Base-by-base conservation (phyloP, 1,284 basidiomycete species). In the Rhodotorula sp. region DNA sequence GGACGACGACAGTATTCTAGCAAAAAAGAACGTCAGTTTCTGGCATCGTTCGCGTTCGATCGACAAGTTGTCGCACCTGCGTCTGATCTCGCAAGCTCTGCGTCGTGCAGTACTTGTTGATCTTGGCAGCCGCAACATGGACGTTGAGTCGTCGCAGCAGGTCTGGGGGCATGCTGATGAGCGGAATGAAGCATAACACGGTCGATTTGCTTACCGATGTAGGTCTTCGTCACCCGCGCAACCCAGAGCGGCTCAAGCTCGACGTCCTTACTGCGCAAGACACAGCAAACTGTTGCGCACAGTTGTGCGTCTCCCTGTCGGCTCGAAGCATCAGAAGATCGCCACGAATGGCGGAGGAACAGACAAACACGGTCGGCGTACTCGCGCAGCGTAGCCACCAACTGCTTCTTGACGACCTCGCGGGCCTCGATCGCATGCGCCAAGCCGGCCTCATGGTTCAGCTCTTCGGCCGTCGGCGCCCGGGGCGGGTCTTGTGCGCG, bases 251-350 rank as follows among this genome's bases (percentile, higher is more conserved):
- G 49, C 19, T 64, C 64, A 16, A 74, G 48, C 0, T 50, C 63
- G 19, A 74, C 7, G 12, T 55, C 62, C 27, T 54, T 64, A 48
- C 56, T 61, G 21, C 59, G 60, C 8, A 76, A 41, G 0, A 67
- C 68, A 34, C 70, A 71, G 46, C 64, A 68, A 25, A 71, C 68
- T 2, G 64, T 64, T 0, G 75, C 75, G 62, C 75, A 74, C 1
- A 76, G 67, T 44, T 76, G 75, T 5, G 65, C 60, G 34, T 76
- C 75, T 7, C 75, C 75, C 74, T 76, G 34, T 52, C 4, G 60
- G 48, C 34, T 27, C 19, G 17, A 8, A 21, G 3, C 4, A 5
- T 1, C 19, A 1, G 52, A 23, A 46, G 19, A 7, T 7, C 9
- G 21, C 4, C 8, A 12, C 17, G 17, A 7, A 25, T 21, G 61